Evolutionary conservation across 2,329 filamentous ascomycete genomes (phyloP).

Genomic region (Aspergillus sp.): DNA sequence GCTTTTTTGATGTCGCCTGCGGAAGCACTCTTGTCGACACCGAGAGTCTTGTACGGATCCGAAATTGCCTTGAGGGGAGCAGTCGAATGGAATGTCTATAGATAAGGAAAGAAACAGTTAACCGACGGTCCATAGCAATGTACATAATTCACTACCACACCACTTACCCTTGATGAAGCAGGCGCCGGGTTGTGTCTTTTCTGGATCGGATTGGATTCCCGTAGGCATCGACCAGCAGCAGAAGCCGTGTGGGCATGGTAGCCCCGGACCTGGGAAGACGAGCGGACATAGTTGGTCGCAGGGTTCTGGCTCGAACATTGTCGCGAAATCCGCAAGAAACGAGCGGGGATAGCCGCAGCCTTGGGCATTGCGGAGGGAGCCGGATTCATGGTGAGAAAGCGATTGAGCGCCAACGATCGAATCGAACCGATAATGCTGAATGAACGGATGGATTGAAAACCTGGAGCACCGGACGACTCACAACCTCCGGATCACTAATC

Average conservation of each 20-base stretch:
- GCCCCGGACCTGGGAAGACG: constrained; percentile 29
- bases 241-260: constrained; percentile 27
- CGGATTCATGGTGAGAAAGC: constrained; percentile 32
- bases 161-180: constrained; percentile 26
- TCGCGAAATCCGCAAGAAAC: constrained; percentile 36
- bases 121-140: not conserved
- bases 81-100: constrained; percentile 39
- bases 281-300: constrained; percentile 16
- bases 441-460: no score
- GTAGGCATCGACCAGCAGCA: constrained; percentile 20
- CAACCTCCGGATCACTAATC: not conserved
- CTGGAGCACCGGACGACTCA: not conserved
- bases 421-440: no score
- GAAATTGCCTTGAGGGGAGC: constrained; percentile 60
- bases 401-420: not conserved
- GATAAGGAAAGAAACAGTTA: not conserved
- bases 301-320: constrained; percentile 32
- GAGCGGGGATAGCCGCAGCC: constrained; percentile 36
- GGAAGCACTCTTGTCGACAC: constrained; percentile 74
- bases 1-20: constrained; percentile 92
- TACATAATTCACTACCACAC: not conserved
- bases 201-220: constrained; percentile 17
- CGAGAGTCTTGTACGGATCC: constrained; percentile 82
- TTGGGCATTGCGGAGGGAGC: constrained; percentile 35
- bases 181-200: constrained; percentile 14